Evolutionary conservation across 2,329 filamentous ascomycete species (phyloP).

Genomic region (Nigrospora oryzae): DNA sequence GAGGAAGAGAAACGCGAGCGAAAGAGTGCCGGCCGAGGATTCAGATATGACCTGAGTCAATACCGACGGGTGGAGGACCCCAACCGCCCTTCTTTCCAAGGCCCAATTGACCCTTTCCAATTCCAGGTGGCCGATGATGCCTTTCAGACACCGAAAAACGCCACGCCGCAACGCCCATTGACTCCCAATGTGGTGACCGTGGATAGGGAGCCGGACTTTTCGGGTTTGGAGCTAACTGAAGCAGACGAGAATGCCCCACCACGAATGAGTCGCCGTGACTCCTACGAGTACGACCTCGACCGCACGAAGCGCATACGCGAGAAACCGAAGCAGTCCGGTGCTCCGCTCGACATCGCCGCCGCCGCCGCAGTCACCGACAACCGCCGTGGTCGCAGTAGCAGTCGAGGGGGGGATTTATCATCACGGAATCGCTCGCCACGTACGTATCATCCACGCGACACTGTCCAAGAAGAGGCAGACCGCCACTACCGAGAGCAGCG

Average conservation of each 20-base stretch:
- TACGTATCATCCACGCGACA: slow-evolving; percentile 25
- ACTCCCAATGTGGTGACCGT: slow-evolving; percentile 45
- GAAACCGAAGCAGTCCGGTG: slow-evolving; percentile 37
- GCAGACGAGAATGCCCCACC: slow-evolving; percentile 19
- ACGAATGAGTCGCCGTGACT: slow-evolving; percentile 40
- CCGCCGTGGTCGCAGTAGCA: slow-evolving; percentile 19
- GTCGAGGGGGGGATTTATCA: slow-evolving; percentile 20
- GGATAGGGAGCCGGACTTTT: slow-evolving; percentile 43
- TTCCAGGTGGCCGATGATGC: slow-evolving; percentile 46
- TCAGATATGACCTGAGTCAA: slow-evolving; percentile 9
- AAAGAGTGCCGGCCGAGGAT: slow-evolving; percentile 8
- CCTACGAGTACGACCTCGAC: slow-evolving; percentile 37
- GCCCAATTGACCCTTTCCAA: slow-evolving; percentile 47
- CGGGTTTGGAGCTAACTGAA: slow-evolving; percentile 16
- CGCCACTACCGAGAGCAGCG: slow-evolving; percentile 47
- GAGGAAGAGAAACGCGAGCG: slow-evolving; percentile 9
- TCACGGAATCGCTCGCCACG: slow-evolving; percentile 26
- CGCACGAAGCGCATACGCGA: slow-evolving; percentile 35
- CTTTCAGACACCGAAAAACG: slow-evolving; percentile 35
- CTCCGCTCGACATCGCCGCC: slow-evolving; percentile 36
- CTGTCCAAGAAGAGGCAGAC: slow-evolving; percentile 49
- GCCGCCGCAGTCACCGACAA: slow-evolving; percentile 35
- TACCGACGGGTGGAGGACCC: slow-evolving; percentile 18
- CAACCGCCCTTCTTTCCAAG: slow-evolving; percentile 14
- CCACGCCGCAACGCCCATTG: slow-evolving; percentile 30